Evolutionary conservation across 768 basidiomycete species (phyloP), one percentile per base, ranked within the genome.

Genomic region (Clitopilus passeckerianus): DNA sequence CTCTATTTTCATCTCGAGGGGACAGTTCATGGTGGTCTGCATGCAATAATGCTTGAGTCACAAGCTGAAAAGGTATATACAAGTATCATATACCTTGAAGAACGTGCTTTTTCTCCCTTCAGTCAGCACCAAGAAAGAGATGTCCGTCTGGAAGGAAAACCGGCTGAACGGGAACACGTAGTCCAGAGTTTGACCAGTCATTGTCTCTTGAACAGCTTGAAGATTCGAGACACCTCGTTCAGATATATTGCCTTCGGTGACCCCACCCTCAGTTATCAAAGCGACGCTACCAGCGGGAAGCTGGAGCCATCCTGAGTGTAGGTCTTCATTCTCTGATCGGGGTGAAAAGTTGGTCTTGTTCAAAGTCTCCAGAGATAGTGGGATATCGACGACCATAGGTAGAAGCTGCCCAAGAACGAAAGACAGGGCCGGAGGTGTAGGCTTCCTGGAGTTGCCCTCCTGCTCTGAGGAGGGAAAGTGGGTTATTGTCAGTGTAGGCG

Each of bases 141-240:
- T 71, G 64, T 92, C 90, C 0, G 90, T 91, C 18, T 85, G 77
- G 65, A 94, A 93, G 7, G 78, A 70, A 69, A 88, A 93, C 59
- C 68, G 77, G 67, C 85, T 89, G 70, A 83, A 93, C 1, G 91
- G 92, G 67, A 92, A 94, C 34, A 79, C 69, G 67, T 93, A 94
- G 22, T 85, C 80, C 27, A 93, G 71, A 0, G 82, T 86, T 65
- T 94, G 91, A 6, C 74, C 70, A 50, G 74, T 75, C 68, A 93
- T 85, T 60, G 81, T 77, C 54, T 86, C 80, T 65, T 91, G 90
- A 16, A 86, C 69, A 1, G 85, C 79, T 37, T 74, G 79, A 34
- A 93, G 72, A 63, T 90, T 93, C 60, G 70, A 69, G 18, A 91
- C 64, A 5, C 90, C 91, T 87, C 72, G 78, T 60, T 88, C 86